Percentiles rank a stretch among this genome's conserved stretches.
These are phyloP conservation scores for Pichia eremophila DNA, from an alignment of 805 yeast species.

Conservation along the genomic window DNA sequence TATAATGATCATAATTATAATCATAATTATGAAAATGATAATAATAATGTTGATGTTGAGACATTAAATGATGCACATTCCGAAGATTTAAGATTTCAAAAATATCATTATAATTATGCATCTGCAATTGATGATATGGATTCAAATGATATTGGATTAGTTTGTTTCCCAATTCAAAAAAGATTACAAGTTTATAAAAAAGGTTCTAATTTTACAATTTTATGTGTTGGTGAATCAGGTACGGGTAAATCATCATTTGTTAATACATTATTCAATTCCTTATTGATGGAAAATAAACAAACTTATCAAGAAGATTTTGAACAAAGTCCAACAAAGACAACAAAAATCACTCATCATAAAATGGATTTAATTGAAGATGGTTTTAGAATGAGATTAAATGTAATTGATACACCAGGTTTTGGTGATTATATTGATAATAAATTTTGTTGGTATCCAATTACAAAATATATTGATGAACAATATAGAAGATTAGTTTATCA, in stretches of 20 bases:
- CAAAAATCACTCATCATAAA: slow-evolving; percentile 27
- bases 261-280: slow-evolving; percentile 64
- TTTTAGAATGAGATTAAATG: slow-evolving; percentile 48
- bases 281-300: slow-evolving; percentile 23
- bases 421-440: slow-evolving; percentile 61
- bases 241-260: slow-evolving; percentile 76
- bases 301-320: slow-evolving; percentile 14
- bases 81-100: slow-evolving; percentile 3
- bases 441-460: slow-evolving; percentile 58
- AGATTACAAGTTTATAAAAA: slow-evolving; percentile 30
- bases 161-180: slow-evolving; percentile 24
- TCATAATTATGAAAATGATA: neutral
- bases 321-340: slow-evolving; percentile 22
- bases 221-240: slow-evolving; percentile 84
- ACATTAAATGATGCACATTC: neutral
- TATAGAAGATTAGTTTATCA: slow-evolving; percentile 60
- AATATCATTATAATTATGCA: slow-evolving; percentile 20
- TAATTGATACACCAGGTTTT: slow-evolving; percentile 70
- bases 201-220: slow-evolving; percentile 70
- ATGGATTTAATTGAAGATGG: slow-evolving; percentile 52
- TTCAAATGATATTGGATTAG: slow-evolving; percentile 21
- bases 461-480: slow-evolving; percentile 72
- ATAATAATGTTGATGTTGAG: neutral
- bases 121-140: slow-evolving; percentile 20
- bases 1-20: neutral